These are phyloP conservation scores for Lepidium sativum DNA, from an alignment of 345 rosid species.

Conservation along the genomic window DNA sequence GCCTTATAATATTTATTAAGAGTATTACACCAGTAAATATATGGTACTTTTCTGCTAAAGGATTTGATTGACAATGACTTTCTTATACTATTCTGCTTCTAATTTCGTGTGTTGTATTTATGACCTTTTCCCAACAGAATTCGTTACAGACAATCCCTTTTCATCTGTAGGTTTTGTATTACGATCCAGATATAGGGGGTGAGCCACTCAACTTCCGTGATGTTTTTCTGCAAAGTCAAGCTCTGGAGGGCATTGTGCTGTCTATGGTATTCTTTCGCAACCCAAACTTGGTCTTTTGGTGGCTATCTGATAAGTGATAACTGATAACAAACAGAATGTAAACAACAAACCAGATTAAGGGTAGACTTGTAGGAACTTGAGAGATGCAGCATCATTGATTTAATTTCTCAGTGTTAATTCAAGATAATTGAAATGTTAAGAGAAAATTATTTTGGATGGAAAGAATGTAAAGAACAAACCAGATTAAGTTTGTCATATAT, in stretches of 20 bases:
- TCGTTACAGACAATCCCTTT: conserved; percentile 10
- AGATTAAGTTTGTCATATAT: background rate
- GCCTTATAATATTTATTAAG: background rate
- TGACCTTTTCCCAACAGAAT: background rate
- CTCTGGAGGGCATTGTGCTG: conserved; percentile 77
- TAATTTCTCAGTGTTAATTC: background rate
- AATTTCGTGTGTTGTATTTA: background rate
- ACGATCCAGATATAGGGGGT: conserved; percentile 73
- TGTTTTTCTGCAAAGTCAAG: conserved; percentile 94
- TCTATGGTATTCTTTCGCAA: conserved; percentile 56
- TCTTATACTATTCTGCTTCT: background rate
- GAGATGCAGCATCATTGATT: conserved; percentile 6
- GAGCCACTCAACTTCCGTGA: conserved; percentile 78
- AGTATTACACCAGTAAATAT: background rate
- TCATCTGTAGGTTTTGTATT: conserved; percentile 63
- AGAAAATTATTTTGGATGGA: background rate
- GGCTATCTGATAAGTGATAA: conserved; percentile 6
- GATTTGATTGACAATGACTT: background rate
- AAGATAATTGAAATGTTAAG: background rate
- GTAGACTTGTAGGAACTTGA: background rate
- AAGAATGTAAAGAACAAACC: background rate
- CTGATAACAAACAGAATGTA: background rate
- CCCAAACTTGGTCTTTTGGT: background rate
- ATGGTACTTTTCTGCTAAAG: background rate
- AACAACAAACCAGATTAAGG: background rate